Evolutionary conservation across 768 basidiomycete genomes (phyloP).

Genomic region (Tubosaeta sp.): DNA sequence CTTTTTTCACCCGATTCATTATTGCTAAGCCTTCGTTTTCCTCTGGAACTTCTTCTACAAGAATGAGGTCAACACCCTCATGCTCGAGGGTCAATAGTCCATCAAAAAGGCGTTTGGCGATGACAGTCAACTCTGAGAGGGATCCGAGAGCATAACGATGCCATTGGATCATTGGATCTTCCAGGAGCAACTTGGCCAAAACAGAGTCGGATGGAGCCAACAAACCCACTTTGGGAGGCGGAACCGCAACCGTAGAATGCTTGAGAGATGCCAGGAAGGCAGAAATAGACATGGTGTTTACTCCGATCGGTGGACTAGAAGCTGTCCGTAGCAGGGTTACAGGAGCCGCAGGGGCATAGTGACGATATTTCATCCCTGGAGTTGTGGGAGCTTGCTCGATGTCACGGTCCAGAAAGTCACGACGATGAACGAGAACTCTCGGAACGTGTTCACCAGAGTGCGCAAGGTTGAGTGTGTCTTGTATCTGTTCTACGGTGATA

Average conservation of each 20-base stretch:
- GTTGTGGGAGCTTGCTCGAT: conserved; percentile 84
- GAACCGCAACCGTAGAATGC: conserved; percentile 5
- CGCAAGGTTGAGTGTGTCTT: conserved; percentile 47
- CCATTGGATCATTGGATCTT: conserved; percentile 47
- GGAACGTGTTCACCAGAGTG: conserved; percentile 40
- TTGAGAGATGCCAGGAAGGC: conserved; percentile 44
- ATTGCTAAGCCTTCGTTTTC: conserved; percentile 83
- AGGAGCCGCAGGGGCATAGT: conserved; percentile 90
- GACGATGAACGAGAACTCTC: conserved; percentile 69
- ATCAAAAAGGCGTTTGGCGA: conserved; percentile 82
- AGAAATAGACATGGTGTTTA: conserved; percentile 27
- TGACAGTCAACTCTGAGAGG: conserved; percentile 53
- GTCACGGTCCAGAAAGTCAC: conserved; percentile 69
- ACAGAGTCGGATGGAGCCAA: conserved; percentile 59
- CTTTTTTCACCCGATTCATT: conserved; percentile 92
- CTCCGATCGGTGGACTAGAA: conserved; percentile 37
- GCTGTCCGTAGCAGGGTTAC: conserved; percentile 67
- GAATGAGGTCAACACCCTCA: conserved; percentile 72
- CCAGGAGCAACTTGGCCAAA: conserved; percentile 28
- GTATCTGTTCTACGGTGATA: conserved; percentile 83
- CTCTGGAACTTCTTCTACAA: conserved; percentile 82
- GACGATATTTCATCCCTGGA: conserved; percentile 98
- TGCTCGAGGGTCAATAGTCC: conserved; percentile 78
- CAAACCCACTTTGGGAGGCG: conserved; percentile 53
- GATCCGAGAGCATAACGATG: conserved; percentile 48